These are phyloP conservation scores for Hawksworthiomyces lignivorus DNA, from an alignment of 2,329 filamentous ascomycete species.

Conservation along the genomic window DNA sequence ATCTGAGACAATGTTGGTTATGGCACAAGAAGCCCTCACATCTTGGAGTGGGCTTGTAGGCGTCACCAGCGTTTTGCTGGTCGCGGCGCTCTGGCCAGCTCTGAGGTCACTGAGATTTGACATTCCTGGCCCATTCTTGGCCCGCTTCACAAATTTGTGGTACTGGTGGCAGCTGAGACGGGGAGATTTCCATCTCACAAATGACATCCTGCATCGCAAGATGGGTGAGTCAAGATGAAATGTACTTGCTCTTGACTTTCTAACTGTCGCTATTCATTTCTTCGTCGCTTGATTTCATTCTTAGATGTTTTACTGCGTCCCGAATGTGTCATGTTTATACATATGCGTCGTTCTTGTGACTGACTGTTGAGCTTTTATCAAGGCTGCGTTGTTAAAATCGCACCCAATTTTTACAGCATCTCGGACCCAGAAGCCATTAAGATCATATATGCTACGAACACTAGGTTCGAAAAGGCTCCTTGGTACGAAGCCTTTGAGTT, in stretches of 20 bases:
- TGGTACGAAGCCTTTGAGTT: background rate
- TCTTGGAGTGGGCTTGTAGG: no score
- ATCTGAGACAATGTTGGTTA: no score
- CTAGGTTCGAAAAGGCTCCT: background rate
- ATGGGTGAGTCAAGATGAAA: background rate
- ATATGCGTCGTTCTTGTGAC: no score
- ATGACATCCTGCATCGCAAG: background rate
- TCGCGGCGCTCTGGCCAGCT: no score
- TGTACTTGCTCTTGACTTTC: background rate
- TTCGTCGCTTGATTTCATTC: no score
- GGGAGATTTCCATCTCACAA: background rate
- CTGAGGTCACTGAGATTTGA: background rate
- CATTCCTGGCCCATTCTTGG: background rate
- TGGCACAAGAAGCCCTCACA: no score
- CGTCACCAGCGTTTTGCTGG: no score
- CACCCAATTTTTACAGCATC: background rate
- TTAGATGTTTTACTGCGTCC: no score
- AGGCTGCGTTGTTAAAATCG: background rate
- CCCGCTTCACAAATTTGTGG: background rate
- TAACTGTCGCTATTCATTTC: no score
- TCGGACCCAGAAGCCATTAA: background rate
- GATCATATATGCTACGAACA: background rate
- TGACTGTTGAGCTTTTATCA: no score
- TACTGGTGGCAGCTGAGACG: slow-evolving; percentile 1
- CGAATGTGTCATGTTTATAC: no score